Base-by-base conservation (phyloP, 2,329 filamentous ascomycete genomes). In the Peltaster fructicola region DNA sequence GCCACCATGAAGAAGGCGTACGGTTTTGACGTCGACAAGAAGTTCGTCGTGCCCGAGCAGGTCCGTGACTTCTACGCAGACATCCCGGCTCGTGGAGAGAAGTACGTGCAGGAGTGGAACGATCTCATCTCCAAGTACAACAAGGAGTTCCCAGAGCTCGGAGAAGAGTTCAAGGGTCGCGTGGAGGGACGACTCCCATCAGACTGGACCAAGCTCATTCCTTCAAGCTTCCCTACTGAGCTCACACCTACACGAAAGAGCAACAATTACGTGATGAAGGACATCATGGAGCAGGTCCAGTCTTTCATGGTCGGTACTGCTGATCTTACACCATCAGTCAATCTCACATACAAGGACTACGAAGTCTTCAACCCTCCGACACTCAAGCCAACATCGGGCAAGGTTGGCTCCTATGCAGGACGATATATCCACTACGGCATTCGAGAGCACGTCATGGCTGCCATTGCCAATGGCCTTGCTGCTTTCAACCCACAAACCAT, bases 361-460 rank as follows among this genome's bases (percentile, higher is more conserved):
- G 48, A 59, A 7, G 58, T 61, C 36, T 63, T 63, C 41, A 60
- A 64, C 17, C 40, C 51, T 41, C 45, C 47, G 8, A 35, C 44
- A 15, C 29, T 33, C 6, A 28, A 31, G 13, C 29, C 31, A 13
- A 34, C 37, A 3, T 61, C 57, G 31, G 61, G 62, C 5, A 57
- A 63, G 36, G 63, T 63, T 32, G 69, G 68, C 20, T 49, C 61
- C 43, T 63, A 63, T 35, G 40, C 44, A 3, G 56, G 56, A 12
- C 51, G 56, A 6, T 58, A 58, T 33, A 52, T 71, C 33, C 66
- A 66, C 42, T 71, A 57, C 41, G 67, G 66, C 18, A 60, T 72
- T 26, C 60, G 67, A 4, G 66, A 71, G 35, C 66, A 71, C 38
- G 66, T 65, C 27, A 73, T 73, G 68, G 56, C 56, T 3, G 48